Evolutionary conservation across 257 asterid species (phyloP).

Genomic region (Vinca minor): DNA sequence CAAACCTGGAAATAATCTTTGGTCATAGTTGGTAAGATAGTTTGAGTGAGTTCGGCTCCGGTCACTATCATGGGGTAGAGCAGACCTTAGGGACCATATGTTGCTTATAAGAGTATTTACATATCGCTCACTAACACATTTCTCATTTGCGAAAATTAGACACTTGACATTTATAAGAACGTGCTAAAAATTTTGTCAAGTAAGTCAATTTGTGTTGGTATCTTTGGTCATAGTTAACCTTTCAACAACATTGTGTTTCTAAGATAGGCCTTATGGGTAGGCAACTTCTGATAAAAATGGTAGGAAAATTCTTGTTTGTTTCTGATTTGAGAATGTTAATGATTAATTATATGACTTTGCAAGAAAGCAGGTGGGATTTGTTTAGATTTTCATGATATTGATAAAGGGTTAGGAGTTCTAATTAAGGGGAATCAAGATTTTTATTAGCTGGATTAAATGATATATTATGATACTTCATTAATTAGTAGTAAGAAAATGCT

Average conservation of each 20-base stretch:
- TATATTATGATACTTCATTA: too few species aligned
- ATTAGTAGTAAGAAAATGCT: background rate
- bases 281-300: conserved; percentile 29
- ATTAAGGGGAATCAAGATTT: conserved; percentile 3
- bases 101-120: too few species aligned
- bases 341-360: too few species aligned
- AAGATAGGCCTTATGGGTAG: conserved; percentile 25
- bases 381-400: background rate
- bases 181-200: too few species aligned
- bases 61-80: too few species aligned
- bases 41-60: too few species aligned
- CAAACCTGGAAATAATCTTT: conserved; percentile 14
- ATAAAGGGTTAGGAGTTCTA: background rate
- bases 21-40: too few species aligned
- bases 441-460: conserved; percentile 11
- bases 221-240: conserved; percentile 17
- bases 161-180: too few species aligned
- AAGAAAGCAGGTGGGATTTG: conserved; percentile 7
- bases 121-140: too few species aligned
- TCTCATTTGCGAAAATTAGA: too few species aligned
- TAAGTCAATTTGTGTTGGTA: too few species aligned
- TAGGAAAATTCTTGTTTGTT: conserved; percentile 20
- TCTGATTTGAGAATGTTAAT: background rate
- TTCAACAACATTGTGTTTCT: conserved; percentile 9
- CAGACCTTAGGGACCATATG: too few species aligned